These are phyloP conservation scores for Cyberlindnera mrakii DNA, from an alignment of 805 yeast species.

Conservation along the genomic window DNA sequence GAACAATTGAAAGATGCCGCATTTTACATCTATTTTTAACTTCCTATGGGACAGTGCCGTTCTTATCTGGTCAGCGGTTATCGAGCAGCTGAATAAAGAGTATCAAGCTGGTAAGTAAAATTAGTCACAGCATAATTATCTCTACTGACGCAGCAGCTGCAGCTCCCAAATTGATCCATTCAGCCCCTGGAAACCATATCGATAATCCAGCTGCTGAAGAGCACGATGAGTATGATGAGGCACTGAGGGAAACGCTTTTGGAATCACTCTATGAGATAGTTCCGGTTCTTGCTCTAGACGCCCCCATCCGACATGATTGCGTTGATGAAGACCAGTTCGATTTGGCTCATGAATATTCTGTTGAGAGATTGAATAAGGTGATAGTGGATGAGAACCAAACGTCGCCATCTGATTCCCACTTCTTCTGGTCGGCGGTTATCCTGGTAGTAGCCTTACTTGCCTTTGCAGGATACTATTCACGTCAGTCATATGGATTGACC, in stretches of 20 bases:
- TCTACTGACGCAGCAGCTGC: not conserved
- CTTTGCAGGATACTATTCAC: not conserved
- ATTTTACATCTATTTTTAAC: not conserved
- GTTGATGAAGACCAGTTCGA: not conserved
- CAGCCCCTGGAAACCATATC: not conserved
- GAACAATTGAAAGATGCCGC: not conserved
- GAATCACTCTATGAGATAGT: not conserved
- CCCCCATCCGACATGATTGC: not conserved
- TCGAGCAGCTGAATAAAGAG: conserved; percentile 1
- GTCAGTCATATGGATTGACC: not conserved
- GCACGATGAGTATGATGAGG: not conserved
- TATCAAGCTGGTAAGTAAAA: not conserved
- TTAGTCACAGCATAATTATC: no score
- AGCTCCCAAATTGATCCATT: conserved; percentile 2
- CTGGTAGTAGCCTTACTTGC: not conserved
- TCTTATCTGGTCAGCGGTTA: conserved; percentile 2
- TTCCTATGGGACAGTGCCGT: conserved; percentile 2
- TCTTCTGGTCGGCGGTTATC: not conserved
- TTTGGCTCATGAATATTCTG: not conserved
- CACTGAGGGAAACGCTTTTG: not conserved
- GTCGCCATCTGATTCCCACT: no score
- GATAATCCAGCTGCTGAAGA: not conserved
- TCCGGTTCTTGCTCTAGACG: not conserved
- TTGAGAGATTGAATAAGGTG: not conserved
- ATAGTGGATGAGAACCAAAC: not conserved